phyloP scores from a whole-genome alignment of 2,329 filamentous ascomycete genomes.

The Talaromyces sp. region DNA sequence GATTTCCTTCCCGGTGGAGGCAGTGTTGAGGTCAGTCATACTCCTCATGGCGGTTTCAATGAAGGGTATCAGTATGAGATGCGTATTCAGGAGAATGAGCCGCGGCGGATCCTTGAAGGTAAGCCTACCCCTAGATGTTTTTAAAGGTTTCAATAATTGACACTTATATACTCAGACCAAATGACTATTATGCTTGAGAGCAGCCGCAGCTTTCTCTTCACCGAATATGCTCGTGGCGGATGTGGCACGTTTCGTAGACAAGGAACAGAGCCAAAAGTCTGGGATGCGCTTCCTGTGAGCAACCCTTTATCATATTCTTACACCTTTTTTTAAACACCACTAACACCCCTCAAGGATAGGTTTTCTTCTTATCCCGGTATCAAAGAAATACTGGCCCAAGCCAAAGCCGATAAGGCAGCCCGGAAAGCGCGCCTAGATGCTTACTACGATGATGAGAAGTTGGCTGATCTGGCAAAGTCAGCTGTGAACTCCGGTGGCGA shows the following conservation, averaged over 20 bases:
- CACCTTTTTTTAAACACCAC: not conserved
- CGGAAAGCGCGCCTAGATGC: conserved; percentile 16
- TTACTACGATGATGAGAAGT: conserved; percentile 20
- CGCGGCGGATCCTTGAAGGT: conserved; percentile 40
- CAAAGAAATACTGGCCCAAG: conserved; percentile 21
- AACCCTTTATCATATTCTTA: not conserved
- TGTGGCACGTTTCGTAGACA: conserved; percentile 24
- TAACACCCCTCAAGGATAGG: conserved; percentile 18
- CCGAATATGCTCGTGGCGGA: conserved; percentile 22
- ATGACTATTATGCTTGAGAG: conserved; percentile 29
- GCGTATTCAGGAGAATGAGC: conserved; percentile 39
- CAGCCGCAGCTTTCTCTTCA: conserved; percentile 24
- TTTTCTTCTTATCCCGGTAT: conserved; percentile 26
- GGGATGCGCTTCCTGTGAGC: conserved; percentile 24
- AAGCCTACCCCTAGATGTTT: conserved; percentile 3
- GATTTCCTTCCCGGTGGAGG: conserved; percentile 25
- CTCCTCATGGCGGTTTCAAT: conserved; percentile 32
- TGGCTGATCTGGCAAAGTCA: conserved; percentile 10
- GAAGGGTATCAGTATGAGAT: conserved; percentile 45
- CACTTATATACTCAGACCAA: conserved; percentile 18
- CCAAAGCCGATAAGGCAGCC: conserved; percentile 21
- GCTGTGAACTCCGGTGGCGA: not conserved
- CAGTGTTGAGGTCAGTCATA: conserved; percentile 24
- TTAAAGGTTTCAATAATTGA: not conserved
- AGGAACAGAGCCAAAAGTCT: conserved; percentile 23